Evolutionary conservation across 1,284 basidiomycete genomes (phyloP).

Genomic region (Pseudozyma sp.): DNA sequence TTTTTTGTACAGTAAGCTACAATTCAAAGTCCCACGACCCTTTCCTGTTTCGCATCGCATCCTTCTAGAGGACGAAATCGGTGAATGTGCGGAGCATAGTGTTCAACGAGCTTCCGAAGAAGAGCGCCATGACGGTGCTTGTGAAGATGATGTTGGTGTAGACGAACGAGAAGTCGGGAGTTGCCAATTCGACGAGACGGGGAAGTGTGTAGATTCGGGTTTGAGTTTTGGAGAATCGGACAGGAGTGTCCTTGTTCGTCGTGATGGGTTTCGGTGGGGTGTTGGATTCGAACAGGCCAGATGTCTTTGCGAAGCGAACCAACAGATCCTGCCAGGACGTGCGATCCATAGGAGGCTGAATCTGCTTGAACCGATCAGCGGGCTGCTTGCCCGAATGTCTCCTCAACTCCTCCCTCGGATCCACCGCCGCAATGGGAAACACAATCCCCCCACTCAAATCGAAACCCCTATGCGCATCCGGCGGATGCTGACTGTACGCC

Average conservation of each 20-base stretch:
- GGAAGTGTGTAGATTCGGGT: constrained; percentile 79
- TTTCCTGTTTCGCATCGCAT: neutral
- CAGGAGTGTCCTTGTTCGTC: neutral
- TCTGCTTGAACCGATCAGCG: too few relatives aligned
- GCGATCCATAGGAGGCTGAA: too few relatives aligned
- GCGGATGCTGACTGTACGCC: constrained; percentile 93
- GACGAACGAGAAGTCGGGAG: constrained; percentile 98
- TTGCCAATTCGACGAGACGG: constrained; percentile 87
- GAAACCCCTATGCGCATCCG: constrained; percentile 93
- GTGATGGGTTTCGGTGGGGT: neutral
- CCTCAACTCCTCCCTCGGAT: constrained; percentile 8
- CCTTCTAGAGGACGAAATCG: constrained; percentile 46
- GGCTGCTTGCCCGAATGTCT: too few relatives aligned
- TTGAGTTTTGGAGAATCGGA: constrained; percentile 2
- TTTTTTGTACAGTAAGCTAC: neutral
- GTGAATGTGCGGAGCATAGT: constrained; percentile 81
- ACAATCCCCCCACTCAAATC: constrained; percentile 78
- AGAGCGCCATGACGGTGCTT: constrained; percentile 75
- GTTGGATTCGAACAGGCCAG: neutral
- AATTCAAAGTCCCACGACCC: too few relatives aligned
- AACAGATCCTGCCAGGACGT: too few relatives aligned
- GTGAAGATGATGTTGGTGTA: constrained; percentile 87
- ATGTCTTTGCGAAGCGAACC: too few relatives aligned
- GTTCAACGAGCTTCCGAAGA: constrained; percentile 93
- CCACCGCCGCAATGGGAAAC: constrained; percentile 68